phyloP scores from a whole-genome alignment of 2,329 filamentous ascomycete genomes.

The Bipolaris zeicola region DNA sequence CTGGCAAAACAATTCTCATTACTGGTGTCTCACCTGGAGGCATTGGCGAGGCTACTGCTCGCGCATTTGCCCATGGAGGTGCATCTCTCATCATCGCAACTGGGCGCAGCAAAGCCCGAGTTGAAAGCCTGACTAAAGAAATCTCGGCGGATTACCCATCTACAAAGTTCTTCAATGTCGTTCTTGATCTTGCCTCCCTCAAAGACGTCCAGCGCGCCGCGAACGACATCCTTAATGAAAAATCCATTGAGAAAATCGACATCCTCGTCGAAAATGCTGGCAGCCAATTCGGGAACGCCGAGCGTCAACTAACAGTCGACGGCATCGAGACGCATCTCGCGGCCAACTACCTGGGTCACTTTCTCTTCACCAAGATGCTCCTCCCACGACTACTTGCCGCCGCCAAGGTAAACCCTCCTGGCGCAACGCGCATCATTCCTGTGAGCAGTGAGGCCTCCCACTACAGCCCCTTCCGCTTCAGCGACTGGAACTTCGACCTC shows the following conservation, averaged over 20 bases:
- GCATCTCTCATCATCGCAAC: slow-evolving; percentile 20
- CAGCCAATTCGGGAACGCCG: slow-evolving; percentile 45
- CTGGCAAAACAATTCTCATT: slow-evolving; percentile 40
- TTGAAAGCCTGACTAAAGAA: background rate
- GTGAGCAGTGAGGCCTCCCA: slow-evolving; percentile 3
- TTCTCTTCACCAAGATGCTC: slow-evolving; percentile 48
- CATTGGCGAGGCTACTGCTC: slow-evolving; percentile 18
- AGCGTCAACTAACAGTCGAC: slow-evolving; percentile 40
- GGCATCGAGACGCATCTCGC: slow-evolving; percentile 54
- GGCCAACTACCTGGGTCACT: slow-evolving; percentile 53
- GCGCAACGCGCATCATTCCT: slow-evolving; percentile 18
- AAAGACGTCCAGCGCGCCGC: background rate
- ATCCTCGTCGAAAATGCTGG: slow-evolving; percentile 22
- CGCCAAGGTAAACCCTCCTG: background rate
- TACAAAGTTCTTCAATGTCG: slow-evolving; percentile 9
- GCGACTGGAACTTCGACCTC: slow-evolving; percentile 46
- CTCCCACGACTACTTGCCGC: slow-evolving; percentile 41
- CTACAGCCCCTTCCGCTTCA: slow-evolving; percentile 40
- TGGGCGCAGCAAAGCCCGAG: slow-evolving; percentile 10
- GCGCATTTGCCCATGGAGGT: slow-evolving; percentile 16
- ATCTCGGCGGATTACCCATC: slow-evolving; percentile 2
- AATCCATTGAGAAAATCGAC: background rate
- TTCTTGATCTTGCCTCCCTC: slow-evolving; percentile 31
- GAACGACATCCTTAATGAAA: background rate
- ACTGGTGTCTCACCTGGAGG: slow-evolving; percentile 16